Conservation (phyloP, 2,329 filamentous ascomycete genomes). For the Epichloe coenophiala region DNA sequence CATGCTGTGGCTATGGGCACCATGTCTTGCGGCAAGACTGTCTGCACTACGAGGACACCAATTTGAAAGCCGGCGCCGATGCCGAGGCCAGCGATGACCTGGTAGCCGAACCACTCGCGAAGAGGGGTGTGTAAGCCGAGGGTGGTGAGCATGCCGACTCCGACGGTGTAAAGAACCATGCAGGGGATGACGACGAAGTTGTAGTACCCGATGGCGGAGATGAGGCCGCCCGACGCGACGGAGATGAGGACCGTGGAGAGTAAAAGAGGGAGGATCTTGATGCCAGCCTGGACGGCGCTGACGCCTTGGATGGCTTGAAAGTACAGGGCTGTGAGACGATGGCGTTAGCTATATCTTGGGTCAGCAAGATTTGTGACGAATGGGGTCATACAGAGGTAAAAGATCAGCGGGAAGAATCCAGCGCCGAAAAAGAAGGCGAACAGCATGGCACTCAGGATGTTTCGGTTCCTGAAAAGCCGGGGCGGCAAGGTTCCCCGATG, state of each 20-base stretch:
- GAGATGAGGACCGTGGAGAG: constrained; percentile 36
- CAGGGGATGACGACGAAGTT: constrained; percentile 26
- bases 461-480: constrained; percentile 30
- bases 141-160: constrained; percentile 41
- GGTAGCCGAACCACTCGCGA: constrained; percentile 43
- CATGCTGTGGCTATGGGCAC: constrained; percentile 37
- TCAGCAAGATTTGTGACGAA: constrained; percentile 4
- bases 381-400: constrained; percentile 31
- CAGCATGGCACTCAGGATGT: constrained; percentile 25
- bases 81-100: constrained; percentile 42
- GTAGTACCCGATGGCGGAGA: constrained; percentile 30
- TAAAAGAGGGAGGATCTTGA: constrained; percentile 40
- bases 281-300: constrained; percentile 37
- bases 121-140: constrained; percentile 32
- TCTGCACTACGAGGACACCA: constrained; percentile 37
- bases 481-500: constrained; percentile 33
- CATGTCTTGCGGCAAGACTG: constrained; percentile 32
- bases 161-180: constrained; percentile 29
- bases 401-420: constrained; percentile 38
- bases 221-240: constrained; percentile 28
- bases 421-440: constrained; percentile 37
- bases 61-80: constrained; percentile 35
- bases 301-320: constrained; percentile 41
- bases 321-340: constrained; percentile 26
- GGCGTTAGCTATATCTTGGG: background rate